phyloP scores from a whole-genome alignment of 306 rosid species.

The Quercus alba region DNA sequence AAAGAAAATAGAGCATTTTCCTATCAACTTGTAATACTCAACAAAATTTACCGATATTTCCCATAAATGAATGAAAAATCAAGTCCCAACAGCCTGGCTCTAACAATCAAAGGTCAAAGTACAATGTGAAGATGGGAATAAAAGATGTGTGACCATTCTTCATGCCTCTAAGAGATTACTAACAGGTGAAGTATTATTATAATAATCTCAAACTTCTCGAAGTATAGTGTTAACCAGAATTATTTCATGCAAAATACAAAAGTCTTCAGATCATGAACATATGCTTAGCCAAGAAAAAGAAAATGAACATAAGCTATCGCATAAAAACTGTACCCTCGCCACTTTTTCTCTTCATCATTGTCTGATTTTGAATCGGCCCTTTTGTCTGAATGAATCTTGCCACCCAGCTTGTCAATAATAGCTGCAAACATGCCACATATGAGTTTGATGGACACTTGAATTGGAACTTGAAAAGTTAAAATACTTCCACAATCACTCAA shows the following conservation, averaged over 20 bases:
- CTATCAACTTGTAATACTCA: background rate
- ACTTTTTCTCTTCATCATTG: conserved; percentile 82
- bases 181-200: background rate
- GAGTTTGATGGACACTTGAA: conserved; percentile 1
- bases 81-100: background rate
- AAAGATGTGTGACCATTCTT: no score
- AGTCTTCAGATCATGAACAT: background rate
- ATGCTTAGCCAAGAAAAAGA: conserved; percentile 9
- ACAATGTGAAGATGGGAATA: no score
- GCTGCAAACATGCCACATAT: conserved; percentile 39
- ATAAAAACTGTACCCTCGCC: conserved; percentile 68
- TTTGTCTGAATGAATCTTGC: conserved; percentile 45
- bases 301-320: conserved; percentile 1
- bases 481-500: conserved; percentile 7
- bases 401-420: conserved; percentile 65
- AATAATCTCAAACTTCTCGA: background rate
- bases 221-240: background rate
- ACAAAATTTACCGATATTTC: background rate
- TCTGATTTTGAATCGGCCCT: conserved; percentile 31
- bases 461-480: background rate
- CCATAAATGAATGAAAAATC: background rate
- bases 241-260: background rate
- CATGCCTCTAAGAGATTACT: background rate
- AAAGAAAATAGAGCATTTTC: background rate
- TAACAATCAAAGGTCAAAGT: no score